Base-by-base conservation (phyloP, 2,329 filamentous ascomycete species). In the Exophiala sideris region DNA sequence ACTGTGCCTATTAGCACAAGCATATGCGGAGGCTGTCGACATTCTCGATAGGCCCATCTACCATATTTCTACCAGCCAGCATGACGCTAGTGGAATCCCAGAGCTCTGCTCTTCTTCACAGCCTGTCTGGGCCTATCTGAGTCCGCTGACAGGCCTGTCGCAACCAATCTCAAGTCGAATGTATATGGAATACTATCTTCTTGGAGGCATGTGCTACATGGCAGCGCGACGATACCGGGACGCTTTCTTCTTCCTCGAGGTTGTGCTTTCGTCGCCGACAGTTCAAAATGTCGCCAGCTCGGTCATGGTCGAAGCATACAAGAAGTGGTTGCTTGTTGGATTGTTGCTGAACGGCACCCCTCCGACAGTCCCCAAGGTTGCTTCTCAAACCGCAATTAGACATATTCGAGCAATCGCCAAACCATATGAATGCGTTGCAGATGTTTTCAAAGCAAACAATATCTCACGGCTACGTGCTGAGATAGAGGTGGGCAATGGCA, bases 271-370 rank as follows among this genome's bases (percentile, higher is more conserved):
- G 2, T 84, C 85, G 53, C 89, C 91, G 0, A 76, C 79, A 0
- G 77, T 75, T 48, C 85, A 84, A 16, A 75, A 78, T 32, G 78
- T 82, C 34, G 77, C 83, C 10, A 92, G 86, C 69, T 86, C 84
- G 67, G 79, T 95, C 47, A 94, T 94, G 87, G 77, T 88, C 3
- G 90, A 96, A 61, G 89, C 89, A 5, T 92, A 95, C 76, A 95
- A 92, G 73, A 95, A 92, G 71, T 96, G 90, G 88, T 68, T 95
- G 7, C 74, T 99, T 12, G 79, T 91, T 8, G 83, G 84, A 49
- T 77, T 96, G 50, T 74, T 99, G 14, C 77, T 82, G 5, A 75
- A 84, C 49, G 91, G 91, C 61, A 81, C 77, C 64, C 75, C 76
- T 3, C 73, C 75, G 1, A 62, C 70, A 0, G 67, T 83, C 8